Percentiles rank a stretch among this genome's conserved stretches.
phyloP scores from a whole-genome alignment of 257 asterid genomes.

The Solanum etuberosum region DNA sequence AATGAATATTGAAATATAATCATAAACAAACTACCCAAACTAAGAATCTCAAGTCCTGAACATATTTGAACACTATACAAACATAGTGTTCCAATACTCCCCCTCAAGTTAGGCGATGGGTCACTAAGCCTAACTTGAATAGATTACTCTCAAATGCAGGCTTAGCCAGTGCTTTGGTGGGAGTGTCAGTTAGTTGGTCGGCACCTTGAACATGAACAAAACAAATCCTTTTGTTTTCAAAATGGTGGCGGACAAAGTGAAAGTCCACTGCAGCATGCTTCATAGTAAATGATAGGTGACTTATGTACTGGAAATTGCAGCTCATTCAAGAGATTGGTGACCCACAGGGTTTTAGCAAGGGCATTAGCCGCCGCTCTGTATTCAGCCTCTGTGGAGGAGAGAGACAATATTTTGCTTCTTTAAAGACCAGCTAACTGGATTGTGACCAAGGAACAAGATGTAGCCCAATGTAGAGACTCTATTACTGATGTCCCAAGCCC shows the following conservation, averaged over 20 bases:
- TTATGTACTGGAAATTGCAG: neutral
- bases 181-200: neutral
- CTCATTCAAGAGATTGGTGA: neutral
- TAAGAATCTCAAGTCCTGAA: neutral
- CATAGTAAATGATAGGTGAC: neutral
- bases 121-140: neutral
- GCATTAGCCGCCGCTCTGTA: neutral
- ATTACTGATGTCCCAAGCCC: neutral
- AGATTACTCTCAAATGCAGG: neutral
- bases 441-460: neutral
- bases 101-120: neutral
- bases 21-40: neutral
- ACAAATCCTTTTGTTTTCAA: neutral
- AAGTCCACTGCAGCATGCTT: neutral
- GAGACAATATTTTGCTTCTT: neutral
- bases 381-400: neutral
- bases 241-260: neutral
- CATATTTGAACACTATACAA: neutral
- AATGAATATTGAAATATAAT: neutral
- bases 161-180: neutral
- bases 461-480: neutral
- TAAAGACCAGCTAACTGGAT: neutral
- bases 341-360: neutral
- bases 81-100: neutral
- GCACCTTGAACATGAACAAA: neutral